Conservation (phyloP, 2,329 filamentous ascomycete genomes). For the Chaetoscypha palmicola region DNA sequence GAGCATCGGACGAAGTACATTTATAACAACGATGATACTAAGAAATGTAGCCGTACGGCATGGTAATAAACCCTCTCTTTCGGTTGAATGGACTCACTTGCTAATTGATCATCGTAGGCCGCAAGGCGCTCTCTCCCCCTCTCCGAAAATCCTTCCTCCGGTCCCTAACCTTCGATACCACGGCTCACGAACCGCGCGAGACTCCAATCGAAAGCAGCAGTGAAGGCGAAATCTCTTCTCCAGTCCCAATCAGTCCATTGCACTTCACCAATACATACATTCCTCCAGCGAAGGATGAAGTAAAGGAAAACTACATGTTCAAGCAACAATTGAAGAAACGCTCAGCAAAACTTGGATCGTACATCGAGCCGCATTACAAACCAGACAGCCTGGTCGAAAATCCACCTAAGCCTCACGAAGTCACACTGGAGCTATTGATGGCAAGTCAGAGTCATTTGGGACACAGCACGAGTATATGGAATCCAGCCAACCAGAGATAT, state of each 20-base stretch:
- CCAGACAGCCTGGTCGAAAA: constrained; percentile 60
- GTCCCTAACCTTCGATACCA: constrained; percentile 30
- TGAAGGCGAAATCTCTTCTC: too few species aligned
- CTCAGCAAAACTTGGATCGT: constrained; percentile 43
- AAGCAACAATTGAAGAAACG: constrained; percentile 35
- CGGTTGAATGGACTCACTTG: not conserved
- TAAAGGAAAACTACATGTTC: constrained; percentile 20
- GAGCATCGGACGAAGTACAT: constrained; percentile 12
- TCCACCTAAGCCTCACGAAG: constrained; percentile 69
- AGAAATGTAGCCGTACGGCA: constrained; percentile 48
- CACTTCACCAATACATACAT: constrained; percentile 17
- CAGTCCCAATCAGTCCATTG: not conserved
- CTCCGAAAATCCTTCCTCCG: constrained; percentile 35
- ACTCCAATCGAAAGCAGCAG: too few species aligned
- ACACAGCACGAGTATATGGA: constrained; percentile 87
- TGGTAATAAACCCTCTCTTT: constrained; percentile 35
- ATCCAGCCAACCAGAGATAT: constrained; percentile 87
- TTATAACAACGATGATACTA: constrained; percentile 44
- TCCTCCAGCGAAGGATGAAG: constrained; percentile 4
- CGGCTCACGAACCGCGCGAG: constrained; percentile 11
- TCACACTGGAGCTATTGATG: constrained; percentile 86
- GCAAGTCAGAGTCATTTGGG: constrained; percentile 84
- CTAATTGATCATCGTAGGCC: constrained; percentile 38
- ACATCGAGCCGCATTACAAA: constrained; percentile 50
- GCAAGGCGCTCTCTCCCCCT: constrained; percentile 43